A percentile compares a stretch with the other conserved stretches of the same genome.
Conservation (phyloP, 441 rosid genomes). For the Manihot esculenta region DNA sequence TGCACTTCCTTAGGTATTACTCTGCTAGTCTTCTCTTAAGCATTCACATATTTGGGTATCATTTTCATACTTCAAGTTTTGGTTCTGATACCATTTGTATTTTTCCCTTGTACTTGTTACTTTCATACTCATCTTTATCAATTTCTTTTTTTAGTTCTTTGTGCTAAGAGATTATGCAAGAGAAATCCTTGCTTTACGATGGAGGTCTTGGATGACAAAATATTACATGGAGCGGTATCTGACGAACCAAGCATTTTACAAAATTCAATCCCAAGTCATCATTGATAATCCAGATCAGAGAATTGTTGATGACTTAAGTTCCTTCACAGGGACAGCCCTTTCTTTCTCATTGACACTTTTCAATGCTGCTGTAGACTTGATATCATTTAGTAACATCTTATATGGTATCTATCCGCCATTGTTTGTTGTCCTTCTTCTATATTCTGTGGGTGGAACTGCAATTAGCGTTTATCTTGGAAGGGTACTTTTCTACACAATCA, state of each 20-base stretch:
- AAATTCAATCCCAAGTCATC: conserved; percentile 87
- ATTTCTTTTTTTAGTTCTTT: conserved; percentile 54
- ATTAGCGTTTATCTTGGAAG: conserved; percentile 81
- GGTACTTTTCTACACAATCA: conserved; percentile 41
- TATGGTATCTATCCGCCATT: conserved; percentile 89
- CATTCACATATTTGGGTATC: not conserved
- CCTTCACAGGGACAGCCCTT: conserved; percentile 86
- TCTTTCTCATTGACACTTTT: conserved; percentile 81
- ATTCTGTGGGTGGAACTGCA: conserved; percentile 87
- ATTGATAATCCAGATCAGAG: conserved; percentile 97
- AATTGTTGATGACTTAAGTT: conserved; percentile 82
- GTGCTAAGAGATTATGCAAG: conserved; percentile 89
- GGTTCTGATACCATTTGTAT: not conserved
- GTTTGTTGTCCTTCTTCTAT: conserved; percentile 71
- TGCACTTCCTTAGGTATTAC: conserved; percentile 38
- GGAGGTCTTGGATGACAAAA: conserved; percentile 98
- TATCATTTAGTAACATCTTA: conserved; percentile 92
- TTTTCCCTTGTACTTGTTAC: not conserved
- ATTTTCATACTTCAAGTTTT: not conserved
- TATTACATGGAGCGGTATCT: conserved; percentile 84
- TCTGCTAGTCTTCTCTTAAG: conserved; percentile 16
- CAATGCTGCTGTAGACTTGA: conserved; percentile 81
- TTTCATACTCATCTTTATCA: not conserved
- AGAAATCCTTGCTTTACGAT: conserved; percentile 74
- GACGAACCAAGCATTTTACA: conserved; percentile 71